phyloP scores from a whole-genome alignment of 2,329 filamentous ascomycete species.

The Calonectria pteridis region DNA sequence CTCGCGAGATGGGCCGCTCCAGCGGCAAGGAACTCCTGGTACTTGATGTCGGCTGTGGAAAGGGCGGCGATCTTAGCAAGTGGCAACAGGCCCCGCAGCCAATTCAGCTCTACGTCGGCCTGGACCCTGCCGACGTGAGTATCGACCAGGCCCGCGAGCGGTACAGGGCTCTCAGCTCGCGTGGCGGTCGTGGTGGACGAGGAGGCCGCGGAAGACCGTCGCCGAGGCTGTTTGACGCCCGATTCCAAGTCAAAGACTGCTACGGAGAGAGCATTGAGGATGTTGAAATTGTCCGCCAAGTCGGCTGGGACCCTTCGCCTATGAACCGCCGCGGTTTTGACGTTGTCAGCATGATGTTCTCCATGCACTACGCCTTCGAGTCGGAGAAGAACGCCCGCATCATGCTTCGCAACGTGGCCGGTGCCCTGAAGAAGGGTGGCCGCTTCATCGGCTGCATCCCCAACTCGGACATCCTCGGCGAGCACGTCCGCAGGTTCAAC shows the following conservation, averaged over 20 bases:
- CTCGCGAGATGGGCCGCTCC: constrained; percentile 64
- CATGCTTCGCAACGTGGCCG: constrained; percentile 94
- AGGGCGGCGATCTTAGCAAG: constrained; percentile 94
- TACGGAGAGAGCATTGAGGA: constrained; percentile 88
- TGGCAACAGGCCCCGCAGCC: constrained; percentile 95
- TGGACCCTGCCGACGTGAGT: constrained; percentile 92
- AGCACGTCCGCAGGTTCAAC: constrained; percentile 83
- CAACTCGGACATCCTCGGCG: constrained; percentile 92
- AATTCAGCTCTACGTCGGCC: constrained; percentile 92
- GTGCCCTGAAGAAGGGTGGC: constrained; percentile 91
- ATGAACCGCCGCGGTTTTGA: constrained; percentile 87
- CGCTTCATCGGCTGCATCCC: constrained; percentile 95
- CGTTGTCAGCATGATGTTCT: constrained; percentile 99
- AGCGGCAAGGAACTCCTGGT: constrained; percentile 77
- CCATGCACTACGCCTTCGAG: constrained; percentile 99
- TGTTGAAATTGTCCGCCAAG: constrained; percentile 83
- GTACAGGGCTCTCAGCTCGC: constrained; percentile 78
- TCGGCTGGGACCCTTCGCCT: constrained; percentile 86
- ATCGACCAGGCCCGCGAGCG: constrained; percentile 91
- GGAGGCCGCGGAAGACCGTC: constrained; percentile 61
- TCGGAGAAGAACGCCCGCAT: constrained; percentile 88
- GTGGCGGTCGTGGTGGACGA: constrained; percentile 68
- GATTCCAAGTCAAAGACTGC: constrained; percentile 93
- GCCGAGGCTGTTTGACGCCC: constrained; percentile 80
- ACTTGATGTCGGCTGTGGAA: constrained; percentile 95